Evolutionary conservation across 306 rosid species (phyloP), one percentile per base, ranked within the genome.

Genomic region (Vachellia pachyceras): DNA sequence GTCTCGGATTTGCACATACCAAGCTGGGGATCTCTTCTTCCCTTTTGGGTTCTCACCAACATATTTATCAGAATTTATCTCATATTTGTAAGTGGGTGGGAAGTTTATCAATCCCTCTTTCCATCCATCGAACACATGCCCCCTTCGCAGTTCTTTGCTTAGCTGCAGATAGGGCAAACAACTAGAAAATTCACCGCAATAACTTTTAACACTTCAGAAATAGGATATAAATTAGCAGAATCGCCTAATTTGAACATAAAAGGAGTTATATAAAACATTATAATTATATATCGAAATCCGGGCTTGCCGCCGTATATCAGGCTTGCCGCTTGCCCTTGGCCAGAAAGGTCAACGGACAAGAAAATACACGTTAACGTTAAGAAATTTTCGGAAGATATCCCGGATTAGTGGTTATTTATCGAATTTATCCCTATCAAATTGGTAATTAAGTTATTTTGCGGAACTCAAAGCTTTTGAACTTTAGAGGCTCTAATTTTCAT

Each of bases 41-140:
- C 88, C 97, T 82, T 85, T 92, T 37, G 85, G 89, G 82, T 82
- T 76, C 85, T 88, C 94, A 8, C 99, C 97, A 5, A 88, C 66
- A 73, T 91, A 95, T 86, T 74, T 87, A 47, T 89, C 86, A 4
- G 94, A 84, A 78, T 91, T 83, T 49, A 88, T 70, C 73, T 90
- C 97, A 71, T 93, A 95, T 69, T 95, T 95, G 81, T 95, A 95
- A 20, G 99, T 95, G 2, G 99, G 99, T 29, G 96, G 92, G 74
- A 95, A 95, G 40, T 90, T 87, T 82, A 95, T 82, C 55, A 23
- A 4, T 54, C 96, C 99, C 42, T 95, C 99, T 81, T 84, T 93
- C 99, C 99, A 95, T 84, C 99, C 99, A 58, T 86, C 93, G 41
- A 95, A 95, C 35, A 95, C 97, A 23, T 76, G 92, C 39, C 99